Percentiles rank a stretch among this genome's conserved stretches.
These are phyloP conservation scores for Thyridium curvatum DNA, from an alignment of 2,329 filamentous ascomycete genomes.

Conservation along the genomic window DNA sequence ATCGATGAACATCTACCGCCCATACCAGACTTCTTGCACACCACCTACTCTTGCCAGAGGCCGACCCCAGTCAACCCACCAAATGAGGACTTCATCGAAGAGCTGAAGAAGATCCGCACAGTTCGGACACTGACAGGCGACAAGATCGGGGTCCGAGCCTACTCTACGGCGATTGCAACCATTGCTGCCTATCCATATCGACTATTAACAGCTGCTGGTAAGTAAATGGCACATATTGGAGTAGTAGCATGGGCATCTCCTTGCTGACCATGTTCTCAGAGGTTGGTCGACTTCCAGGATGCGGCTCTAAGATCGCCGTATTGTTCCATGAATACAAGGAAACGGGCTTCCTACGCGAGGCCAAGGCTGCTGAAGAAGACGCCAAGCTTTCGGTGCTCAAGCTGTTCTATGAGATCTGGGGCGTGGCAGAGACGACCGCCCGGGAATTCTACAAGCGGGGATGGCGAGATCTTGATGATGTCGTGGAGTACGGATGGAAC, in stretches of 20 bases:
- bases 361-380: conserved; percentile 57
- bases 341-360: conserved; percentile 55
- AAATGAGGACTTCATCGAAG: conserved; percentile 68
- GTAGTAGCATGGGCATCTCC: not conserved
- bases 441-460: conserved; percentile 73
- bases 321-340: conserved; percentile 70
- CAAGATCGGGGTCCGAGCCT: conserved; percentile 75
- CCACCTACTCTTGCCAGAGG: conserved; percentile 75
- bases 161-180: conserved; percentile 79
- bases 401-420: conserved; percentile 81
- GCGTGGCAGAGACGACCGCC: conserved; percentile 79
- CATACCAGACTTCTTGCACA: conserved; percentile 59
- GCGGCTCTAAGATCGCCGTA: conserved; percentile 70
- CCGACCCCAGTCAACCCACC: conserved; percentile 63
- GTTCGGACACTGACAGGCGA: conserved; percentile 67
- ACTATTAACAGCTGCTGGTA: conserved; percentile 34
- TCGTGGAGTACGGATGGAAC: conserved; percentile 77
- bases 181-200: conserved; percentile 70
- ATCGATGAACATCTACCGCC: conserved; percentile 48
- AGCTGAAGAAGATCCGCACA: conserved; percentile 68
- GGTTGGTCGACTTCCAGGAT: conserved; percentile 63
- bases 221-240: not conserved
- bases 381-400: conserved; percentile 57
- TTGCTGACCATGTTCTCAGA: conserved; percentile 24
- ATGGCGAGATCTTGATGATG: conserved; percentile 80